A percentile compares a stretch with the other conserved stretches of the same genome.
These are phyloP conservation scores for Colletotrichum sp. DNA, from an alignment of 2,329 filamentous ascomycete genomes.

Conservation along the genomic window DNA sequence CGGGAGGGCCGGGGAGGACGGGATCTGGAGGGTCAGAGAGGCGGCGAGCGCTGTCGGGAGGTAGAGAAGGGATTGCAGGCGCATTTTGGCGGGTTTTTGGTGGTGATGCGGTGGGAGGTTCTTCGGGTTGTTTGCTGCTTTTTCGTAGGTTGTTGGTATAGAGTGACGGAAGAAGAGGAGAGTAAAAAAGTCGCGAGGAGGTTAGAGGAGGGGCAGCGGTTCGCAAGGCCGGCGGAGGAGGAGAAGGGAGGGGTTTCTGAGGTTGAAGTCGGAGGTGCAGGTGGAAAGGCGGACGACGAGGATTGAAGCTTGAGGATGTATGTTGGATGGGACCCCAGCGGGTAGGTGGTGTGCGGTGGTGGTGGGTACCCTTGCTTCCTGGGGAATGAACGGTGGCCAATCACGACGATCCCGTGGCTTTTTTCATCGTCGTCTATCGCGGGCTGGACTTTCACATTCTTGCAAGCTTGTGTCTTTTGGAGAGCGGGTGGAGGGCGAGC, in stretches of 20 bases:
- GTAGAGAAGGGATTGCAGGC: conserved; percentile 36
- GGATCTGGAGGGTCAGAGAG: conserved; percentile 51
- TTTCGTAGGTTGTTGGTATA: background rate
- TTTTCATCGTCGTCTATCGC: conserved; percentile 1
- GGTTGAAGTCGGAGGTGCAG: background rate
- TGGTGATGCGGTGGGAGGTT: background rate
- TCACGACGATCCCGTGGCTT: background rate
- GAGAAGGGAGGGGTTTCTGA: background rate
- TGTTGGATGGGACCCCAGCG: background rate
- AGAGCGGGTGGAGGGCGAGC: background rate
- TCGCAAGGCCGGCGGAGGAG: background rate
- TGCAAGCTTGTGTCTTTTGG: background rate
- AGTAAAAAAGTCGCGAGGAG: background rate
- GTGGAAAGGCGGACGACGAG: background rate
- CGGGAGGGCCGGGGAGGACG: conserved; percentile 39
- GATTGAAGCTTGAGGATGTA: background rate
- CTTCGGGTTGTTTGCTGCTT: background rate
- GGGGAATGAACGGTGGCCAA: background rate
- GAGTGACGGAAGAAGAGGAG: background rate
- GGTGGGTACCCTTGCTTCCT: background rate
- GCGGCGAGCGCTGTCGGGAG: conserved; percentile 37
- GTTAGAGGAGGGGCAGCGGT: background rate
- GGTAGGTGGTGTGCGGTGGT: background rate
- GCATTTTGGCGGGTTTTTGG: conserved; percentile 33
- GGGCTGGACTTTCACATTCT: background rate